Evolutionary conservation across 2,329 filamentous ascomycete genomes (phyloP).

Genomic region (Fusarium sp.): DNA sequence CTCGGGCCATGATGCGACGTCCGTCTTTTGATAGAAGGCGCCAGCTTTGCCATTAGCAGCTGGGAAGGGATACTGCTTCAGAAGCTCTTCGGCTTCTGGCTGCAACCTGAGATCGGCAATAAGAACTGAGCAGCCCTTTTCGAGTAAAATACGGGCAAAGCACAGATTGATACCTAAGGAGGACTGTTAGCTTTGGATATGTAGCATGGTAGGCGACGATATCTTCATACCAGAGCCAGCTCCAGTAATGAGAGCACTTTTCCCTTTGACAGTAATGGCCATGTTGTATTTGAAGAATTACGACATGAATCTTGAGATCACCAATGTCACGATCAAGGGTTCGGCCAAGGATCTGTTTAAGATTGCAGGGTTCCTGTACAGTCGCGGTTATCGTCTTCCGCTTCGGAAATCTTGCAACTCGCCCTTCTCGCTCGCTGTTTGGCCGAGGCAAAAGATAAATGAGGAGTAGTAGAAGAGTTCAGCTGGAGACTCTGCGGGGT

Average conservation of each 20-base stretch:
- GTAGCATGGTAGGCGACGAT: not conserved
- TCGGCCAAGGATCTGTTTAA: not conserved
- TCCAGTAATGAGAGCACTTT: slow-evolving; percentile 40
- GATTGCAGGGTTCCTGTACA: not conserved
- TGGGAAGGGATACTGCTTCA: slow-evolving; percentile 51
- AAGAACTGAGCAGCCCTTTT: slow-evolving; percentile 56
- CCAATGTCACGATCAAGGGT: not conserved
- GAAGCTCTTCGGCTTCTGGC: slow-evolving; percentile 53
- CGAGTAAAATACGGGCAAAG: slow-evolving; percentile 54
- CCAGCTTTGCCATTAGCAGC: slow-evolving; percentile 40
- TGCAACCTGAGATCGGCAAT: slow-evolving; percentile 56
- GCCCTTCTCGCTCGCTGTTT: not conserved
- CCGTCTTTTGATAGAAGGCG: slow-evolving; percentile 55
- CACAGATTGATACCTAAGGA: slow-evolving; percentile 55
- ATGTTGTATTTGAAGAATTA: slow-evolving; percentile 2
- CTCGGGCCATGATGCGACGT: slow-evolving; percentile 57
- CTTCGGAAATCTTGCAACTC: slow-evolving; percentile 5
- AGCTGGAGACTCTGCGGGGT: slow-evolving; percentile 26
- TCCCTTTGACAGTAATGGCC: slow-evolving; percentile 33
- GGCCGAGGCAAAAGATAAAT: slow-evolving; percentile 2
- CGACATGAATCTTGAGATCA: not conserved
- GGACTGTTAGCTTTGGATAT: not conserved
- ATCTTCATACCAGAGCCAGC: slow-evolving; percentile 41
- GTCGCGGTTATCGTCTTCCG: slow-evolving; percentile 37
- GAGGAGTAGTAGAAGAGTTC: slow-evolving; percentile 4